phyloP scores from a whole-genome alignment of 305 asterid genomes.

The Ilex paraguariensis region DNA sequence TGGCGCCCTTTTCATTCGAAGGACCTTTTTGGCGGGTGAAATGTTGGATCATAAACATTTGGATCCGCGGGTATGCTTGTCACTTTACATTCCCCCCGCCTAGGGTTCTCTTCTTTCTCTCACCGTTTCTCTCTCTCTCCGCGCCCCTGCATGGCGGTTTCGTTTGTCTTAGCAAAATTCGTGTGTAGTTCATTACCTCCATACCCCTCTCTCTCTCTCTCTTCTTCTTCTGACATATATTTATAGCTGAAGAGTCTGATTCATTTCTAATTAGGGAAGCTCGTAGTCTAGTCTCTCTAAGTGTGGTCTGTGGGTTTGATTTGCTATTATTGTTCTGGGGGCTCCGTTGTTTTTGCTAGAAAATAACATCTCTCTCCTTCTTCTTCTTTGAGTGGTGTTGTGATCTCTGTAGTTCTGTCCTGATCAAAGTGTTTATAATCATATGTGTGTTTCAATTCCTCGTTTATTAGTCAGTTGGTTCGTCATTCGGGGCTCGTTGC shows the following conservation, averaged over 20 bases:
- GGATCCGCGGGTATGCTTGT: background rate
- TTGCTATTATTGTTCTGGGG: background rate
- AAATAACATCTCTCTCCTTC: too few relatives aligned
- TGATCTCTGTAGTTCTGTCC: background rate
- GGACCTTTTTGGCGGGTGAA: background rate
- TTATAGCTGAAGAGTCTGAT: background rate
- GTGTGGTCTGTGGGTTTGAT: background rate
- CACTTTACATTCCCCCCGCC: background rate
- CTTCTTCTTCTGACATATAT: background rate
- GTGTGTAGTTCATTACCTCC: background rate
- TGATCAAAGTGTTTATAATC: background rate
- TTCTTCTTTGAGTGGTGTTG: background rate
- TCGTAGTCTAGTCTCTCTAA: background rate
- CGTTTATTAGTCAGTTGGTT: slow-evolving; percentile 1
- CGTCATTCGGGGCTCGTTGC: slow-evolving; percentile 15
- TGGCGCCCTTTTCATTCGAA: background rate
- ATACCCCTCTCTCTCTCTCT: background rate
- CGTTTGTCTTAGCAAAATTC: background rate
- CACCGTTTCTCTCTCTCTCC: background rate
- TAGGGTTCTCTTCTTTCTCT: background rate
- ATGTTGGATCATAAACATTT: background rate
- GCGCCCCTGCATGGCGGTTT: too few relatives aligned
- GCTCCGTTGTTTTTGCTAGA: background rate
- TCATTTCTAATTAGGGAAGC: background rate
- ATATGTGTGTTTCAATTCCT: background rate